Percentiles rank a stretch among this genome's conserved stretches.
Evolutionary conservation across 2,329 filamentous ascomycete species (phyloP).

Genomic region (Ceratocystis alfenasii): DNA sequence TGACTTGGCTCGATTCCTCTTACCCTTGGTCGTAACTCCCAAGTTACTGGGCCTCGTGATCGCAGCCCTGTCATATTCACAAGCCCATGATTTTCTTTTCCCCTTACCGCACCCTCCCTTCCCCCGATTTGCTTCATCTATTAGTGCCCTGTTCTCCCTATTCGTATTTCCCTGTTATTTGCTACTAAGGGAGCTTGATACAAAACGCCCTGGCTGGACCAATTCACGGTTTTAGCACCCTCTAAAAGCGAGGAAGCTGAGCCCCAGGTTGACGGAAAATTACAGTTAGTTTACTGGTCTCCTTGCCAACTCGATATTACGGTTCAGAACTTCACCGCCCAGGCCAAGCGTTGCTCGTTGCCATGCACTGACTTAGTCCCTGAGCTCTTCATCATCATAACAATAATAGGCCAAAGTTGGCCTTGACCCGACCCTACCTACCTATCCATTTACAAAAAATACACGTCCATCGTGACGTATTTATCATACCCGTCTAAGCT

Average conservation of each 20-base stretch:
- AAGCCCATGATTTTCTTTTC: neutral
- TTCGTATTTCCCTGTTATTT: neutral
- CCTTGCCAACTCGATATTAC: conserved; percentile 7
- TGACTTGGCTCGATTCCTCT: neutral
- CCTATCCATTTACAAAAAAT: neutral
- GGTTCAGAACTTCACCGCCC: neutral
- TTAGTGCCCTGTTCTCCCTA: neutral
- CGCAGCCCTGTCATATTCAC: neutral
- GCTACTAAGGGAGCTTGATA: neutral
- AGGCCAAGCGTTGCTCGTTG: neutral
- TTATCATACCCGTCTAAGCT: neutral
- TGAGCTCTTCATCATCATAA: neutral
- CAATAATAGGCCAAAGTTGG: neutral
- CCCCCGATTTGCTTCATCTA: neutral
- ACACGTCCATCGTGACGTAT: conserved; percentile 9
- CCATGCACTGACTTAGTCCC: neutral
- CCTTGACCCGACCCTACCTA: neutral
- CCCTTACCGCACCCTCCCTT: neutral
- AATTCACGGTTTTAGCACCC: neutral
- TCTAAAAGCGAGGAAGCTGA: neutral
- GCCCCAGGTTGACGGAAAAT: neutral
- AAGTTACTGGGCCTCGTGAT: neutral
- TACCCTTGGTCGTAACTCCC: neutral
- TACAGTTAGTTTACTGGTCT: conserved; percentile 1
- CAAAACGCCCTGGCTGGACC: neutral